Evolutionary conservation across 2,329 filamentous ascomycete genomes (phyloP).

Genomic region (Sporothrix globosa): DNA sequence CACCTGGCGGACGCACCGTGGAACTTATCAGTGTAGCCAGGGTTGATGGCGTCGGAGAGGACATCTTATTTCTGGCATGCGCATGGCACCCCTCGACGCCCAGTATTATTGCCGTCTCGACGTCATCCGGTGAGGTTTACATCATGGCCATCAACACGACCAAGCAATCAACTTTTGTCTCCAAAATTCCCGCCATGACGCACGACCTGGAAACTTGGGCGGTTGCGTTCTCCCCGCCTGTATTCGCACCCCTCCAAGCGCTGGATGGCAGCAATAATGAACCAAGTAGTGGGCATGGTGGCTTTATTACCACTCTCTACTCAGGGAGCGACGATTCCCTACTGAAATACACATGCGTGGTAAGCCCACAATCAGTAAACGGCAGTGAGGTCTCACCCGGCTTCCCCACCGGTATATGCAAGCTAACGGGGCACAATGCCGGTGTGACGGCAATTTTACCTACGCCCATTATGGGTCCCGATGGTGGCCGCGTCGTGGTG

Average conservation of each 20-base stretch:
- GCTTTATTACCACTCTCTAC: conserved; percentile 52
- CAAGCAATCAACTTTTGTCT: conserved; percentile 46
- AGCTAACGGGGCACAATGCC: conserved; percentile 62
- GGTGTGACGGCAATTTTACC: conserved; percentile 88
- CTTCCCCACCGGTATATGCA: conserved; percentile 36
- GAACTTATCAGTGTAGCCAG: conserved; percentile 51
- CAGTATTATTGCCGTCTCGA: conserved; percentile 67
- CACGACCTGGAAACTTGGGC: conserved; percentile 75
- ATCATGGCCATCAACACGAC: conserved; percentile 54
- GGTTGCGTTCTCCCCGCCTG: conserved; percentile 58
- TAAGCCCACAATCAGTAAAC: neutral
- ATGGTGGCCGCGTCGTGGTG: conserved; percentile 63
- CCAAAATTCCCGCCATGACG: conserved; percentile 48
- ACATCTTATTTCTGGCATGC: conserved; percentile 70
- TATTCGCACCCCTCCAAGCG: neutral
- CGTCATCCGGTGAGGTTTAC: conserved; percentile 67
- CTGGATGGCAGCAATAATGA: neutral
- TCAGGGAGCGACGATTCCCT: conserved; percentile 77
- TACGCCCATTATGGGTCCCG: conserved; percentile 50
- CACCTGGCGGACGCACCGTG: conserved; percentile 41
- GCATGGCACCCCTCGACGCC: conserved; percentile 67
- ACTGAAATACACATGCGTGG: conserved; percentile 52
- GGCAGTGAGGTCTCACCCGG: conserved; percentile 21
- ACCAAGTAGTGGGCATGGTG: no score
- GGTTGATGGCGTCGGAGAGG: conserved; percentile 56